Percentiles rank a stretch among this genome's conserved stretches.
Evolutionary conservation across 345 rosid species (phyloP).

Genomic region (Lumnitzera racemosa): DNA sequence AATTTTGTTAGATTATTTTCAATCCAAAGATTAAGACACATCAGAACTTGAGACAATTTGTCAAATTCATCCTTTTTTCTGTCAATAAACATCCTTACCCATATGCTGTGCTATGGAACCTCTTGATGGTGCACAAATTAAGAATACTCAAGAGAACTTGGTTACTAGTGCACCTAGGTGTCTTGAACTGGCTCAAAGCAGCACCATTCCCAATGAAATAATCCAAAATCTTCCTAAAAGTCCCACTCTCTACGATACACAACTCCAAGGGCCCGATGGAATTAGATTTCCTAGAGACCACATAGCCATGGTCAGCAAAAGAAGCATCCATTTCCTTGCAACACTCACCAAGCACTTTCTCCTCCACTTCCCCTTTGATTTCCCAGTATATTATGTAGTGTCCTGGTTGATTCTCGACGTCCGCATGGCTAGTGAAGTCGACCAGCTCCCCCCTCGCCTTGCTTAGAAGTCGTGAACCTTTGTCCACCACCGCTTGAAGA

Average conservation of each 20-base stretch:
- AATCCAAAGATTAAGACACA: no score
- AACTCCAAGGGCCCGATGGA: conserved; percentile 89
- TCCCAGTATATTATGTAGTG: conserved; percentile 94
- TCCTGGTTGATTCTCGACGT: conserved; percentile 46
- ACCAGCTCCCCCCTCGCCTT: conserved; percentile 51
- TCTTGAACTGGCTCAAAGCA: conserved; percentile 88
- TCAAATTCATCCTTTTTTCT: background rate
- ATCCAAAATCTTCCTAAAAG: conserved; percentile 72
- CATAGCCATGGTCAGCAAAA: conserved; percentile 76
- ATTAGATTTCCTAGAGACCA: conserved; percentile 60
- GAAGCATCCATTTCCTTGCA: conserved; percentile 73
- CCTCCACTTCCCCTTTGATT: conserved; percentile 70
- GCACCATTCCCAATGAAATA: conserved; percentile 65
- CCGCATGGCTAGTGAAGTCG: conserved; percentile 88
- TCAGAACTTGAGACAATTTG: no score
- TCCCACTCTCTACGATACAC: conserved; percentile 61
- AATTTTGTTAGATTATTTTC: no score
- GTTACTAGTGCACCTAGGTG: conserved; percentile 83
- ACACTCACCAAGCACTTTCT: conserved; percentile 51
- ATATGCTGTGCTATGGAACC: conserved; percentile 63
- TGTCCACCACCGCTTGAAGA: conserved; percentile 74
- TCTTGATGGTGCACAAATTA: conserved; percentile 42
- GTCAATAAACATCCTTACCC: background rate
- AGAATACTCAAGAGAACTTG: conserved; percentile 54
- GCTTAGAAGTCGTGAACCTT: conserved; percentile 46